Base-by-base conservation (phyloP, 2,329 filamentous ascomycete species). In the Knufia petricola region DNA sequence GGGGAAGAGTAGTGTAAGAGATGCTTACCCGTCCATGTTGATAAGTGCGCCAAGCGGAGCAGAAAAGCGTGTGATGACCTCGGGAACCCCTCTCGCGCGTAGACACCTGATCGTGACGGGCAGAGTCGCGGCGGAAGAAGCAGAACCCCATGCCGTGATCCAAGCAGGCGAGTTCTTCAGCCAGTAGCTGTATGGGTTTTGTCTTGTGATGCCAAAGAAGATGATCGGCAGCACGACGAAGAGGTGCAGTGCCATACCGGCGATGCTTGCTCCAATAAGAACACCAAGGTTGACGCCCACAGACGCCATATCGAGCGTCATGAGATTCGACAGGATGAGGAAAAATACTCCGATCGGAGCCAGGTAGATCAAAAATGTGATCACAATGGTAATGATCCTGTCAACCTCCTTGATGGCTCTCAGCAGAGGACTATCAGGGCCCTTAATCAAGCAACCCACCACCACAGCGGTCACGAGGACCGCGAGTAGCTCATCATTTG, bases 121-220 rank as follows among this genome's bases (percentile, higher is more conserved):
- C 19, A 77, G 62, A 1, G 74, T 77, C 4, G 72, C 74, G 10
- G 74, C 74, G 1, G 70, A 74, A 1, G 72, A 75, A 1, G 74
- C 73, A 9, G 72, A 70, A 32, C 74, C 73, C 73, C 74, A 77
- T 0, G 73, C 74, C 1, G 73, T 76, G 44, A 76, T 64, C 74
- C 74, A 77, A 0, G 73, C 72, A 0, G 69, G 70, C 2, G 71
- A 71, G 51, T 66, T 69, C 50, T 66, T 70, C 50, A 72, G 15
- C 72, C 73, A 76, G 55, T 68, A 64, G 0, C 63, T 48, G 47
- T 72, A 77, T 0, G 73, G 71, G 54, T 77, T 77, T 50, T 61
- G 58, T 43, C 70, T 61, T 1, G 65, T 66, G 48, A 73, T 61
- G 17, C 34, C 37, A 44, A 67, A 68, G 62, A 65, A 73, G 30